Evolutionary conservation across 768 basidiomycete genomes (phyloP).

Genomic region (Boletus eberwhitei): DNA sequence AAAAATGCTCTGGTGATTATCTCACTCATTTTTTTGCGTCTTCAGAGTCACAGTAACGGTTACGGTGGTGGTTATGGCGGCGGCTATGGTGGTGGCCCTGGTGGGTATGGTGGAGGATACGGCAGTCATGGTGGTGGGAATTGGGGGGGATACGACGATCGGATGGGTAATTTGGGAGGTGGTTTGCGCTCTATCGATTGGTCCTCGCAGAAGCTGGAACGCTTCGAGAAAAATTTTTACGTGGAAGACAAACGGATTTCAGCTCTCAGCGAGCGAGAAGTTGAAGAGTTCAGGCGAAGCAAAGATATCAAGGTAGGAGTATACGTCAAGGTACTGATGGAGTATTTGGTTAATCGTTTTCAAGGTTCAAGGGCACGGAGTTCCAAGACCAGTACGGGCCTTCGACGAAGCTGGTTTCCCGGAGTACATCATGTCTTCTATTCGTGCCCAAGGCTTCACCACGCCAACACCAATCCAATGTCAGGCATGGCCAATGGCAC

Average conservation of each 20-base stretch:
- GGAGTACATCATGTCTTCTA: slow-evolving; percentile 91
- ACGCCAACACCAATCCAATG: slow-evolving; percentile 95
- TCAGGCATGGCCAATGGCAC: slow-evolving; percentile 99
- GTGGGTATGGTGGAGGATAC: slow-evolving; percentile 27
- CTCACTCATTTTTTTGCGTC: not conserved
- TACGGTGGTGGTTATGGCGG: slow-evolving; percentile 35
- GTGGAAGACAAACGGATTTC: slow-evolving; percentile 85
- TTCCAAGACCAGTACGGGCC: slow-evolving; percentile 84
- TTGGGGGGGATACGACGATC: slow-evolving; percentile 49
- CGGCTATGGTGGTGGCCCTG: slow-evolving; percentile 20
- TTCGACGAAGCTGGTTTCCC: slow-evolving; percentile 98
- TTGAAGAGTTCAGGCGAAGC: slow-evolving; percentile 76
- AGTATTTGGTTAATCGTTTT: not conserved
- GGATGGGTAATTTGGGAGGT: slow-evolving; percentile 78
- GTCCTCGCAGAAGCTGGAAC: slow-evolving; percentile 65
- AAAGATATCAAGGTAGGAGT: slow-evolving; percentile 83
- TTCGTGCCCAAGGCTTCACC: slow-evolving; percentile 90
- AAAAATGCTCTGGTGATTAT: not conserved
- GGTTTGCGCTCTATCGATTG: slow-evolving; percentile 85
- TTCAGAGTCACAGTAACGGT: slow-evolving; percentile 34
- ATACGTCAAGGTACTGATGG: not conserved
- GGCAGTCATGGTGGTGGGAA: slow-evolving; percentile 29
- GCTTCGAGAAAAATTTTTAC: slow-evolving; percentile 98
- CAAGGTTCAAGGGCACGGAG: slow-evolving; percentile 81
- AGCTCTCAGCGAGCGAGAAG: slow-evolving; percentile 74